phyloP scores from a whole-genome alignment of 164 flowering plant genomes.

The Macadamia tetraphylla region DNA sequence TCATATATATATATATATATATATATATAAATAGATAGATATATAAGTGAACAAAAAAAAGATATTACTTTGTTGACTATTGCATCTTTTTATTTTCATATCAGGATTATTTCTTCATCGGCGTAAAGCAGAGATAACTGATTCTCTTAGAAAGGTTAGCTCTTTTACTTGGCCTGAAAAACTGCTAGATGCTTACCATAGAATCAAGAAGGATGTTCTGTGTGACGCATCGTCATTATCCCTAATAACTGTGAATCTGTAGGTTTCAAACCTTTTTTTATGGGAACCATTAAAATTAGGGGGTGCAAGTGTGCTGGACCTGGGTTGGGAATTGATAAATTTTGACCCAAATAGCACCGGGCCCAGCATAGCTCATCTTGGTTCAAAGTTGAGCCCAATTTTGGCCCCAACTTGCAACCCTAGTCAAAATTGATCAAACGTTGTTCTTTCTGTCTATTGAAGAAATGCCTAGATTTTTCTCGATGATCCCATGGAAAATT shows the following conservation, averaged over 20 bases:
- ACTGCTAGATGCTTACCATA: neutral
- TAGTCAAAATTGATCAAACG: neutral
- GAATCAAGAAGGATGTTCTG: neutral
- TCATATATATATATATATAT: no score
- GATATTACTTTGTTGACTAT: neutral
- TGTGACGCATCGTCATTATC: no score
- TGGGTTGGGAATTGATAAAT: no score
- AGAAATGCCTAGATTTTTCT: neutral
- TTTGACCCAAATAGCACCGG: no score
- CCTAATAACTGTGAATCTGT: no score
- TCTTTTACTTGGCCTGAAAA: neutral
- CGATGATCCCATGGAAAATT: neutral
- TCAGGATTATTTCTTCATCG: conserved; percentile 96
- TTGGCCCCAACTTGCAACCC: no score
- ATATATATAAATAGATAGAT: no score
- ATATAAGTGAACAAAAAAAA: neutral
- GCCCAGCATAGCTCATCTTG: no score
- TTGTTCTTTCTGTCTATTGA: neutral
- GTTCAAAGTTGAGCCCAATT: no score
- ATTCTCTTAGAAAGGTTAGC: conserved; percentile 70
- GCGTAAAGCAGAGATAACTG: conserved; percentile 78
- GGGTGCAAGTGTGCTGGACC: no score
- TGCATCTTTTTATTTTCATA: conserved; percentile 1
- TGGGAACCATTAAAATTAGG: neutral
- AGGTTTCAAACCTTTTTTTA: neutral